Conservation (phyloP, 176 grass and related monocot genomes). For the Otatea glauca region DNA sequence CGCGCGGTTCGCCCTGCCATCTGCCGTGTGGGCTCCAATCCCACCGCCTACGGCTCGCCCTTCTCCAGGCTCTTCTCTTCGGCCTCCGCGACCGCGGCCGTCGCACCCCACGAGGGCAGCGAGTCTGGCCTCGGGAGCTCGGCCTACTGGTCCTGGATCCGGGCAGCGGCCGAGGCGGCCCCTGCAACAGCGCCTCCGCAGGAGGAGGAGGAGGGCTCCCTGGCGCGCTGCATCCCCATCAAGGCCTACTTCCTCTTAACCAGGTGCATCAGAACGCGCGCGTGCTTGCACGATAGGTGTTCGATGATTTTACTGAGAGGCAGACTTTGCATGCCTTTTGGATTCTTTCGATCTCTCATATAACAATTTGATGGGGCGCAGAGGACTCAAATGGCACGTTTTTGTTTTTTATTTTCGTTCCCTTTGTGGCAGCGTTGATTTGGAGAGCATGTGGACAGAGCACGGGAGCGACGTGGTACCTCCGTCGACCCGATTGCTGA, state of each 20-base stretch:
- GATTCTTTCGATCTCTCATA: background rate
- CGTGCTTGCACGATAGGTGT: slow-evolving; percentile 31
- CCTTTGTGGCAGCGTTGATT: slow-evolving; percentile 70
- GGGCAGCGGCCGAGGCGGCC: slow-evolving; percentile 51
- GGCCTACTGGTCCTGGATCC: slow-evolving; percentile 54
- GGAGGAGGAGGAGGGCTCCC: slow-evolving; percentile 58
- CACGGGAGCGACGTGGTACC: slow-evolving; percentile 69
- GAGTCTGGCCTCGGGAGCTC: slow-evolving; percentile 43
- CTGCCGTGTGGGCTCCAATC: background rate
- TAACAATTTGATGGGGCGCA: background rate
- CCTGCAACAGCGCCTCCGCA: slow-evolving; percentile 28
- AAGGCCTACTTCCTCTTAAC: slow-evolving; percentile 90
- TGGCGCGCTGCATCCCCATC: slow-evolving; percentile 71
- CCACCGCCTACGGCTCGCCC: background rate
- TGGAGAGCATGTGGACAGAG: slow-evolving; percentile 82
- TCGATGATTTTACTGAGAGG: slow-evolving; percentile 36
- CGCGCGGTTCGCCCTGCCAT: background rate
- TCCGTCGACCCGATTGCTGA: slow-evolving; percentile 69
- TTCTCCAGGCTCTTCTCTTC: slow-evolving; percentile 43
- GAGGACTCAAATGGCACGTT: background rate
- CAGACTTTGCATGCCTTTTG: background rate
- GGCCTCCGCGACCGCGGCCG: slow-evolving; percentile 31
- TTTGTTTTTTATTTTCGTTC: slow-evolving; percentile 11
- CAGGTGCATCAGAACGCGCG: slow-evolving; percentile 37
- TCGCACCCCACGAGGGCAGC: slow-evolving; percentile 33